Evolutionary conservation across 176 grass and related monocot species (phyloP), one percentile per base, ranked within the genome.

Genomic region (Eleusine indica): DNA sequence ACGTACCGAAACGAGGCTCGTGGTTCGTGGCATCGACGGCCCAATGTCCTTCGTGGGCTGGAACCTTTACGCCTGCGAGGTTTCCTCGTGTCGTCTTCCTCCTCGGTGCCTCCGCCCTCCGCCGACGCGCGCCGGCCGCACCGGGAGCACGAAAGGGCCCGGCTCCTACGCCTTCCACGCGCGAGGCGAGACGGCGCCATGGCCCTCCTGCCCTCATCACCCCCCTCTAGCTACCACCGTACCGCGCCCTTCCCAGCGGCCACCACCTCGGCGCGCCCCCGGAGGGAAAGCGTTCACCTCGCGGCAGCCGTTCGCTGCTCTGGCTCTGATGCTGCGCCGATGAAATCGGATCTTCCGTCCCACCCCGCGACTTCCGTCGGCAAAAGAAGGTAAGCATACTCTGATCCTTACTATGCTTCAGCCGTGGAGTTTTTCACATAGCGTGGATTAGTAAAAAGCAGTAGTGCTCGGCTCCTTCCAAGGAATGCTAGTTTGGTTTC

Each of bases 351-450:
- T 17, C 35, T n/a, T 6, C 54, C 21, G n/a, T 1, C 9, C 0
- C 43, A 8, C 35, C 19, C 30, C 21, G 41, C 29, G 3, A 7
- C 40, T 11, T 2, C 62, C n/a, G n/a, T 52, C 22, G 69, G 0
- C 22, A 35, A 42, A n/a, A 89, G 87, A 77, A 85, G 87, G 87
- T 89, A 76, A 0, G 60, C 15, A 5, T 10, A 0, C 32, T 7
- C 12, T 5, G 15, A 18, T 48, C 51, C 54, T 39, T 14, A 1
- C 25, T 66, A 16, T 4, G 12, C 4, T 67, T 9, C 11, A 17
- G 13, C 41, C 17, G 9, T 44, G 7, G 21, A n/a, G 14, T 52
- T 52, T 52, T 53, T 15, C 14, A 17, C 51, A 53, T 53, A 12
- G 2, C 51, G 51, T 53, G 14, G 51, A 0, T 53, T 17, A 17